A percentile compares a stretch with the other conserved stretches of the same genome.
phyloP scores from a whole-genome alignment of 1,284 basidiomycete genomes.

The Ceratorhiza oryzae-sativae region DNA sequence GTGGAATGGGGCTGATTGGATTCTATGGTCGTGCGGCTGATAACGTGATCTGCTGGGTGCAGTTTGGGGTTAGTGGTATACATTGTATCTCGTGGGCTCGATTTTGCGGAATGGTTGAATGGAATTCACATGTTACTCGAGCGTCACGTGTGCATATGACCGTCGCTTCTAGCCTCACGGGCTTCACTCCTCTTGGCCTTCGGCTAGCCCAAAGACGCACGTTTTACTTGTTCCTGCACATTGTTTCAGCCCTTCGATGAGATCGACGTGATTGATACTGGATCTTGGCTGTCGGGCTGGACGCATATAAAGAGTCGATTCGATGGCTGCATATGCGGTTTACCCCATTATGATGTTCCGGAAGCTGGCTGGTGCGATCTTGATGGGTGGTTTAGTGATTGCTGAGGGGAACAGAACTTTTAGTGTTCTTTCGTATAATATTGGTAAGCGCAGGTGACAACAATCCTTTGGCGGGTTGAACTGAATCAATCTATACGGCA shows the following conservation, averaged over 20 bases:
- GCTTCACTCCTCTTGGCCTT: not conserved
- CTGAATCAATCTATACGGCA: not conserved
- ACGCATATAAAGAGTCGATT: not conserved
- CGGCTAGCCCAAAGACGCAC: not conserved
- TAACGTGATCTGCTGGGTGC: constrained; percentile 44
- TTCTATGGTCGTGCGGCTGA: constrained; percentile 51
- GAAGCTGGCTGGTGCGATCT: not conserved
- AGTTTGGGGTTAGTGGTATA: constrained; percentile 44
- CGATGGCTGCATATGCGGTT: not conserved
- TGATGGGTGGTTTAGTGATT: not conserved
- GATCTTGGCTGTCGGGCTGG: not conserved
- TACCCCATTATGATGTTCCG: not conserved
- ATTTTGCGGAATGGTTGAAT: not conserved
- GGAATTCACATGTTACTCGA: not conserved
- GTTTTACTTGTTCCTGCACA: not conserved
- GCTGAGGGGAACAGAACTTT: constrained; percentile 44
- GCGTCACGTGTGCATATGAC: no score
- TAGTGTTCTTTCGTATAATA: constrained; percentile 51
- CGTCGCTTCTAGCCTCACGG: not conserved
- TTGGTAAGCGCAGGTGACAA: no score
- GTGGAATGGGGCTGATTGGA: constrained; percentile 50
- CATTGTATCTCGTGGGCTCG: no score
- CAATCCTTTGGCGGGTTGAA: no score
- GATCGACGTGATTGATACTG: not conserved
- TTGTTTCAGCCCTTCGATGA: not conserved